Base-by-base conservation (phyloP, 192 early-diverging fungal genomes). In the Coemansia sp. region DNA sequence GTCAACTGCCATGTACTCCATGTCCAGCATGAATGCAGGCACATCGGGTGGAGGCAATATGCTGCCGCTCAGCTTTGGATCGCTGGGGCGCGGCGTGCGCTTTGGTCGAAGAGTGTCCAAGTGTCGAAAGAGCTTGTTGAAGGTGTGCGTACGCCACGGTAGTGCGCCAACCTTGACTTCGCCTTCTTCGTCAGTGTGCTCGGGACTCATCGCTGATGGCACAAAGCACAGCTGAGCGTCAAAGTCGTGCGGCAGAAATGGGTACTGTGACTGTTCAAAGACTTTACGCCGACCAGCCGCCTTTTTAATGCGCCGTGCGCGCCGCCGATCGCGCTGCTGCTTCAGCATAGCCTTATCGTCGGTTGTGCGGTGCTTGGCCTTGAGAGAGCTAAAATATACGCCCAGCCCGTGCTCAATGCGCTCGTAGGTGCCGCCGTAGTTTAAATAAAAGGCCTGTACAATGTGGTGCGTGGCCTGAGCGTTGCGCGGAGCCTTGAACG, bases 381-480 rank as follows among this genome's bases (percentile, higher is more conserved):
- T 79, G 34, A 79, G 76, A 34, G 76, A 79, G 56, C 76, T 79
- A 42, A 79, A 79, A 29, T 79, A 79, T 10, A 79, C 76, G 34
- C 76, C 63, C n/a, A 79, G 65, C 7, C 76, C 76, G 38, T 79
- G 76, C 63, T 79, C 70, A 26, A 79, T 69, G 55, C 76, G 76
- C 41, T 79, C 76, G 56, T 62, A 60, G 15, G 62, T 55, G 29
- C 63, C 60, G 29, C 76, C 70, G 14, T 79, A 55, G 11, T 33
- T 56, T 10, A 40, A 10, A n/a, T 64, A 39, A 38, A 79, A 79
- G 0, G 69, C 52, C 37, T 79, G 65, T 18, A 60, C 60, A 21
- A 79, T 69, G 35, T 79, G 66, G 41, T 69, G 76, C 18, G 76
- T 79, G 22, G 66, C 48, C 42, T 72, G 70, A 11, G 76, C 70